Base-by-base conservation (phyloP, 768 basidiomycete genomes). In the Plicaturopsis crispa region DNA sequence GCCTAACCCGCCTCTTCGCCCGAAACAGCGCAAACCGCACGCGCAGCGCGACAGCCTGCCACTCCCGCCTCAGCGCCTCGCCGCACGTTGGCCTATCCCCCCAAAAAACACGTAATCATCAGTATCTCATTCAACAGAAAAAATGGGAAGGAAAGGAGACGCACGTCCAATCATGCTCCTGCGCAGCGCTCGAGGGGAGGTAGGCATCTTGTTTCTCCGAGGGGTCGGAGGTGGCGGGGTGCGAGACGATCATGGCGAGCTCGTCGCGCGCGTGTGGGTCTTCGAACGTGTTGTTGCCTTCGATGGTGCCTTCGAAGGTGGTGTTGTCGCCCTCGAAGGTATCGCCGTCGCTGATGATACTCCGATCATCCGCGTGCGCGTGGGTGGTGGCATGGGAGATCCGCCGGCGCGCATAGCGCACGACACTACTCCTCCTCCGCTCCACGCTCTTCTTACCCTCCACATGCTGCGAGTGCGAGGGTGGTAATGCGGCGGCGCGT, bases 21-120 rank as follows among this genome's bases (percentile, higher is more conserved):
- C 78, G 61, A 54, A 80, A 82, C 31, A 81, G 56, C 40, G 65
- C 59, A 48, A 82, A 80, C 31, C 75, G 65, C 21, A 80, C 46
- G 41, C 75, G 58, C 16, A 82, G 66, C 0, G 65, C 54, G 20
- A 80, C 44, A 6, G 78, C 75, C 48, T 78, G 75, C 79, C 80
- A 81, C 41, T 78, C 73, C 6, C 73, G 62, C 40, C 64, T 61
- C 31, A 82, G 55, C 33, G 57, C 60, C 51, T 78, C 63, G 6
- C 62, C 57, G 56, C 80, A 81, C 24, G 75, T 75, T 10, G 80
- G 80, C 3, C 75, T 78, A n/a, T n/a, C n/a, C n/a, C n/a, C n/a
- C n/a, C n/a, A n/a, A n/a, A n/a, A 14, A 28, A 28, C 10, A 28
- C 10, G 26, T 28, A 8, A 14, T 28, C 14, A 28, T 8, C 26